Percentiles rank a stretch among this genome's conserved stretches.
Evolutionary conservation across 352 stramenopile species (phyloP).

Genomic region (Phytopythium litorale): DNA sequence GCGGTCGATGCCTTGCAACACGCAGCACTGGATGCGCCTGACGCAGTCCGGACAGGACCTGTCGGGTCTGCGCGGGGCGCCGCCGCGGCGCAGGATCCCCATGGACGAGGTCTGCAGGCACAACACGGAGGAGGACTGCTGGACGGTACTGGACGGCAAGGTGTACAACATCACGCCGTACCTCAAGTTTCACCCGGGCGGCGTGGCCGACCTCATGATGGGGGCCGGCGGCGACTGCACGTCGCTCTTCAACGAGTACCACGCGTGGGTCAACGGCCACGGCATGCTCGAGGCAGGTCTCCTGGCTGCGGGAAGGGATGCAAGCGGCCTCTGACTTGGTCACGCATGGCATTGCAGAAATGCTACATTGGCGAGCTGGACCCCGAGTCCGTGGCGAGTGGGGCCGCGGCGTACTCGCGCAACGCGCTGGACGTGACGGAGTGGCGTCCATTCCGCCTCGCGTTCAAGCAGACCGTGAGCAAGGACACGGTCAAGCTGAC

Average conservation of each 20-base stretch:
- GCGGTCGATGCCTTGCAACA: slow-evolving; percentile 1
- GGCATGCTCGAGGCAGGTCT: slow-evolving; percentile 72
- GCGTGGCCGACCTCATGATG: slow-evolving; percentile 90
- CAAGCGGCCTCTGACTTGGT: neutral
- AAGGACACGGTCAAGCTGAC: slow-evolving; percentile 67
- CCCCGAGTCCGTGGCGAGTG: slow-evolving; percentile 30
- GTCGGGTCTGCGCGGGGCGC: slow-evolving; percentile 59
- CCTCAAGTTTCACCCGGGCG: slow-evolving; percentile 97
- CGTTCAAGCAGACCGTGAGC: slow-evolving; percentile 52
- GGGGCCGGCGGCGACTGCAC: slow-evolving; percentile 93
- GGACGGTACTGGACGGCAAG: slow-evolving; percentile 90
- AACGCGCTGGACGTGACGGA: slow-evolving; percentile 59
- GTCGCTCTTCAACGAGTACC: slow-evolving; percentile 96
- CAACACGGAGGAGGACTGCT: slow-evolving; percentile 90
- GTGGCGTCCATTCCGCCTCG: slow-evolving; percentile 63
- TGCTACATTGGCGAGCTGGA: slow-evolving; percentile 74
- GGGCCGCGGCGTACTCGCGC: slow-evolving; percentile 18
- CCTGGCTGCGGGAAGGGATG: no score
- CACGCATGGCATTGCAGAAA: slow-evolving; percentile 29
- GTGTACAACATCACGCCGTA: slow-evolving; percentile 97
- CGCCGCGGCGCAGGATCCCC: slow-evolving; percentile 58
- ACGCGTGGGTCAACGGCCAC: slow-evolving; percentile 93
- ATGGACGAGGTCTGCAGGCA: slow-evolving; percentile 87
- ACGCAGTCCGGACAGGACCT: slow-evolving; percentile 82
- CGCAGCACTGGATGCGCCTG: slow-evolving; percentile 91